Evolutionary conservation across 805 yeast species (phyloP).

Genomic region (Lipomyces starkeyi): DNA sequence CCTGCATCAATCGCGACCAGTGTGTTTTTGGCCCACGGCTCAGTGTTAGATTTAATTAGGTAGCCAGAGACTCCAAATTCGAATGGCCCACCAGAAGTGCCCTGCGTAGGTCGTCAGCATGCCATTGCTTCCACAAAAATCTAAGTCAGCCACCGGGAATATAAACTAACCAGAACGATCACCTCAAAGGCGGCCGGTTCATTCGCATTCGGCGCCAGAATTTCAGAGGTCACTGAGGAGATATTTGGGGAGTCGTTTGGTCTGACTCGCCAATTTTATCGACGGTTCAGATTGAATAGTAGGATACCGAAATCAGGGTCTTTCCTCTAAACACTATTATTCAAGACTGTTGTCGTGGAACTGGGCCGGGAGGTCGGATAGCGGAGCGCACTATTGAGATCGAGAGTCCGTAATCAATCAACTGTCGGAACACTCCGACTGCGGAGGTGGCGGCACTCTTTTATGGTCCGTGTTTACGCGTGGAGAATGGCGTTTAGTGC

Average conservation of each 20-base stretch:
- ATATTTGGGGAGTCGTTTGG: background rate
- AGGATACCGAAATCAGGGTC: too few species aligned
- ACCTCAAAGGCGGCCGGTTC: conserved; percentile 40
- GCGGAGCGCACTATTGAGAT: background rate
- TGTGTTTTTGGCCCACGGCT: conserved; percentile 53
- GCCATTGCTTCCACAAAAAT: background rate
- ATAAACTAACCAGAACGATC: conserved; percentile 39
- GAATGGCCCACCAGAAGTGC: conserved; percentile 85
- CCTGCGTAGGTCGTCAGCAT: conserved; percentile 45
- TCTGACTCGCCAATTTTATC: background rate
- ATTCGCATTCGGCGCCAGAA: conserved; percentile 12
- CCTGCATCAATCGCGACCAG: conserved; percentile 81
- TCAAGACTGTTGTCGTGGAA: too few species aligned
- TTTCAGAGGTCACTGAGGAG: background rate
- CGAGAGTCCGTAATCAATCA: background rate
- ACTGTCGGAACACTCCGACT: background rate
- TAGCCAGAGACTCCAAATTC: conserved; percentile 73
- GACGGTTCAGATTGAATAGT: background rate
- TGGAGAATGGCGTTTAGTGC: background rate
- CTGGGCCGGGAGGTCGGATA: background rate
- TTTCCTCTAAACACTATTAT: too few species aligned
- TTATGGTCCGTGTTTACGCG: background rate
- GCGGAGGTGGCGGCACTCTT: background rate
- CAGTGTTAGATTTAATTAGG: conserved; percentile 61
- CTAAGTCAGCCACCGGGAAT: background rate